Conservation (phyloP, 768 basidiomycete genomes). For the Crassisporium funariophilum region DNA sequence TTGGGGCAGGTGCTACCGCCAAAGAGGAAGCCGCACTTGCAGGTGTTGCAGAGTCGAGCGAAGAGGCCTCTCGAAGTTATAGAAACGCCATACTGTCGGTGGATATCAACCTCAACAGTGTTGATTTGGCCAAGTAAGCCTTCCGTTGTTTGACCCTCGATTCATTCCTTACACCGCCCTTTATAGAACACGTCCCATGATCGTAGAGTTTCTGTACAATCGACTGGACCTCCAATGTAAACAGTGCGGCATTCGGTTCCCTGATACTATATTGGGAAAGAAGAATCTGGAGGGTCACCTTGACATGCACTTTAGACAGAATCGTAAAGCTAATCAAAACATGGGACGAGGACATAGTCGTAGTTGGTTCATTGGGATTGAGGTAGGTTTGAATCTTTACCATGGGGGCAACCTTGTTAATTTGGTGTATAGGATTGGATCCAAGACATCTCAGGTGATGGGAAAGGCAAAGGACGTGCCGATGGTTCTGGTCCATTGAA, state of each 20-base stretch:
- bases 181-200: slow-evolving; percentile 62
- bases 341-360: slow-evolving; percentile 85
- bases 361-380: slow-evolving; percentile 83
- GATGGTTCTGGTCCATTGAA: slow-evolving; percentile 51
- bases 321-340: slow-evolving; percentile 78
- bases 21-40: slow-evolving; percentile 36
- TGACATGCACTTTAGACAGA: slow-evolving; percentile 96
- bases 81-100: slow-evolving; percentile 60
- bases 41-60: slow-evolving; percentile 39
- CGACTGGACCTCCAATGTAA: slow-evolving; percentile 84
- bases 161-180: slow-evolving; percentile 11
- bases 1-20: slow-evolving; percentile 46
- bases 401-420: neutral
- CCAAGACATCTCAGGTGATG: slow-evolving; percentile 59
- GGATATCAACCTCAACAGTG: slow-evolving; percentile 59
- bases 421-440: slow-evolving; percentile 77
- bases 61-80: slow-evolving; percentile 59
- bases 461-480: slow-evolving; percentile 70
- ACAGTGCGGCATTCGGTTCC: slow-evolving; percentile 90
- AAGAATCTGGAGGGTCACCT: slow-evolving; percentile 84
- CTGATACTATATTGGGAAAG: slow-evolving; percentile 71
- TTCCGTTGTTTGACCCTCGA: neutral
- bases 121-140: slow-evolving; percentile 74
- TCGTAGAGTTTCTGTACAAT: slow-evolving; percentile 71
- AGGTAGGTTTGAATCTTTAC: slow-evolving; percentile 52